These are phyloP conservation scores for Backusella australiensis DNA, from an alignment of 192 early-diverging fungal species.

Conservation along the genomic window DNA sequence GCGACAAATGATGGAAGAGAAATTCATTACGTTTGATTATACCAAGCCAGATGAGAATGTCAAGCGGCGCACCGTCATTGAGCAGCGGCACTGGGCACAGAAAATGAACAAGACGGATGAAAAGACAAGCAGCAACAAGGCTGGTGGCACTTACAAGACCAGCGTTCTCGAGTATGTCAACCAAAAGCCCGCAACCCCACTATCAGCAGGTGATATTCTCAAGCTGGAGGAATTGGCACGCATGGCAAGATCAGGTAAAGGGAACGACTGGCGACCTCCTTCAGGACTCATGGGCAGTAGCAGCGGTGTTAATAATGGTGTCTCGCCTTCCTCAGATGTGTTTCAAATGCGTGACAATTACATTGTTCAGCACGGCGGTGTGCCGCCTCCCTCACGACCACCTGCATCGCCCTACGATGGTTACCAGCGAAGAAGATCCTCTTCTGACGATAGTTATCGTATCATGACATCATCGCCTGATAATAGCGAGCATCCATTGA, in stretches of 20 bases:
- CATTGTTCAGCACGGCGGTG: constrained; percentile 10
- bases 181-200: neutral
- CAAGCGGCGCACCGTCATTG: constrained; percentile 3
- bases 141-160: neutral
- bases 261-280: constrained; percentile 25
- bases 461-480: constrained; percentile 11
- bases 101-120: constrained; percentile 24
- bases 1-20: constrained; percentile 78
- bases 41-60: constrained; percentile 51
- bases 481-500: constrained; percentile 16
- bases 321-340: neutral
- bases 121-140: neutral
- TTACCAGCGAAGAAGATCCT: neutral
- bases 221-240: constrained; percentile 37
- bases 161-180: constrained; percentile 5
- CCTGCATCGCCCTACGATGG: neutral
- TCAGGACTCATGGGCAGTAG: constrained; percentile 14
- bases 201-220: constrained; percentile 25
- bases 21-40: constrained; percentile 73
- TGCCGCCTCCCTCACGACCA: constrained; percentile 7
- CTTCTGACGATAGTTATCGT: constrained; percentile 9
- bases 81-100: constrained; percentile 25
- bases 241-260: constrained; percentile 13
- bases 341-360: constrained; percentile 8
- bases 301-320: neutral